phyloP scores from a whole-genome alignment of 208 protist species.

The Trypanosoma mega region DNA sequence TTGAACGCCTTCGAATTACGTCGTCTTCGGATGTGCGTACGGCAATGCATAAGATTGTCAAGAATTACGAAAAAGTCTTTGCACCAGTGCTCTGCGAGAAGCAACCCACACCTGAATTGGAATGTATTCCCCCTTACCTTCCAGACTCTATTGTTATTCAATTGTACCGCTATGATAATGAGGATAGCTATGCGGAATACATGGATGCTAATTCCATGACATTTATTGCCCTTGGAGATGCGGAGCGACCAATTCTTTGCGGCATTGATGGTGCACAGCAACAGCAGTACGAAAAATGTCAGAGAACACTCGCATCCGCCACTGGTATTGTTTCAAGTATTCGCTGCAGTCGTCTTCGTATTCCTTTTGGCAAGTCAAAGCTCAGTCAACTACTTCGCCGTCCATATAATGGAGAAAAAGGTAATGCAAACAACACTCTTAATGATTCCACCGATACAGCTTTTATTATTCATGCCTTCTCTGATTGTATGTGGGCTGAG shows the following conservation, averaged over 20 bases:
- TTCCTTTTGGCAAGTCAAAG: conserved; percentile 93
- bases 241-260: conserved; percentile 85
- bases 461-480: conserved; percentile 86
- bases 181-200: conserved; percentile 57
- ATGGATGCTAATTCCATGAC: conserved; percentile 84
- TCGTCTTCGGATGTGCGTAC: conserved; percentile 52
- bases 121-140: conserved; percentile 85
- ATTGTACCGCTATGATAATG: conserved; percentile 78
- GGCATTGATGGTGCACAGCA: conserved; percentile 73
- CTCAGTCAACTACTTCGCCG: conserved; percentile 87
- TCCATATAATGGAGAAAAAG: conserved; percentile 90
- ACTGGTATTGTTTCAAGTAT: conserved; percentile 88
- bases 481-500: conserved; percentile 78
- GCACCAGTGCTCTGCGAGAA: conserved; percentile 69
- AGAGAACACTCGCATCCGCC: conserved; percentile 70
- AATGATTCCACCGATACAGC: conserved; percentile 79
- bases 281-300: conserved; percentile 71
- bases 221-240: conserved; percentile 82
- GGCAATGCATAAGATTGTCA: conserved; percentile 56
- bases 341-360: conserved; percentile 87
- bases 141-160: conserved; percentile 83
- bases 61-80: conserved; percentile 84
- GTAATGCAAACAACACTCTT: conserved; percentile 54
- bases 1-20: conserved; percentile 60
- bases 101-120: conserved; percentile 74